A percentile compares a stretch with the other conserved stretches of the same genome.
Conservation (phyloP, 129 eudicot genomes). For the Oenanthe sinensis region DNA sequence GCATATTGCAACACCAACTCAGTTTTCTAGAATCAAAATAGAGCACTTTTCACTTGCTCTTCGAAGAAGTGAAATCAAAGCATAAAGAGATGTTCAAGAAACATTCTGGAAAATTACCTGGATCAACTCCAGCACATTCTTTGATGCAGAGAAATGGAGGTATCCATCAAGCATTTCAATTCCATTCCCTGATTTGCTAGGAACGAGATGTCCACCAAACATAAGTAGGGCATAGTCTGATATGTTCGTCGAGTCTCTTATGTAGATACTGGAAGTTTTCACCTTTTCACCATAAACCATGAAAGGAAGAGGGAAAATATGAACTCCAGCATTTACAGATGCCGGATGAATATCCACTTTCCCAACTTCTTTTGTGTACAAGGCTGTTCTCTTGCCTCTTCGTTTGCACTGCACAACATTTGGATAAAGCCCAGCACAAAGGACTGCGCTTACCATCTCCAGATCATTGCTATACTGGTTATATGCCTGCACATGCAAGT, state of each 20-base stretch:
- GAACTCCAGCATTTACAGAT: constrained; percentile 82
- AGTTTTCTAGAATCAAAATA: neutral
- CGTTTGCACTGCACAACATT: constrained; percentile 94
- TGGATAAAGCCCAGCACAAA: constrained; percentile 99
- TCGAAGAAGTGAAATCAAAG: neutral
- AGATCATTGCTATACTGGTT: constrained; percentile 73
- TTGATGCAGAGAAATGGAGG: constrained; percentile 94
- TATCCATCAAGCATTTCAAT: constrained; percentile 97
- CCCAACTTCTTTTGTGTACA: constrained; percentile 89
- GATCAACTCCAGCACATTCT: constrained; percentile 62
- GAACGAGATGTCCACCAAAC: constrained; percentile 85
- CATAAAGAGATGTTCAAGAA: neutral
- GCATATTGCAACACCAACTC: constrained; percentile 15
- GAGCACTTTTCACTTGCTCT: neutral
- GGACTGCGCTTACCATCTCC: constrained; percentile 89
- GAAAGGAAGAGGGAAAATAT: constrained; percentile 81
- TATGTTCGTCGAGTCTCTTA: constrained; percentile 84
- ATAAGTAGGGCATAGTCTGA: constrained; percentile 88
- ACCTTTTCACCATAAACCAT: constrained; percentile 95
- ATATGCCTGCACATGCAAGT: constrained; percentile 52
- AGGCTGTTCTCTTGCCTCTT: constrained; percentile 85
- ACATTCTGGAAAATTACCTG: constrained; percentile 31
- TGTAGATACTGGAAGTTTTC: constrained; percentile 63
- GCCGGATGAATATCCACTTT: constrained; percentile 95
- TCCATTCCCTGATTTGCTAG: constrained; percentile 73